Conservation (phyloP, 1,284 basidiomycete species). For the Ceratobasidium sp. region DNA sequence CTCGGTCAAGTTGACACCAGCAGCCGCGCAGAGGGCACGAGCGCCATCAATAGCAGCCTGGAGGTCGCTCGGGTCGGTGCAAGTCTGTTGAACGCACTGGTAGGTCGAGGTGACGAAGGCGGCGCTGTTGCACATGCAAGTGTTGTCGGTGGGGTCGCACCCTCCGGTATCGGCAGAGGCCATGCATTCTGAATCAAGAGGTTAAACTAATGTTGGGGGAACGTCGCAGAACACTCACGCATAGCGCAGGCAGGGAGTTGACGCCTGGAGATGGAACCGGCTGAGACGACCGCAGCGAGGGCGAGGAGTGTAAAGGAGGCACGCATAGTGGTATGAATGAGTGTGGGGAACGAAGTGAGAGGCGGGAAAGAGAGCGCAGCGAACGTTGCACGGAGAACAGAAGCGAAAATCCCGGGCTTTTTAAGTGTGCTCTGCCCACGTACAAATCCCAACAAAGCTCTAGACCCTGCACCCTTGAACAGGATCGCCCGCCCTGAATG, state of each 20-base stretch:
- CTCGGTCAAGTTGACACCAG: conserved; percentile 51
- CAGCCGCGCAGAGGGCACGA: conserved; percentile 60
- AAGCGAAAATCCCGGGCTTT: conserved; percentile 25
- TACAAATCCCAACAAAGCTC: conserved; percentile 15
- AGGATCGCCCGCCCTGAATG: not conserved
- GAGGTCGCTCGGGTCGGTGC: conserved; percentile 61
- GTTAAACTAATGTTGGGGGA: not conserved
- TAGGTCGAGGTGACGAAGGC: conserved; percentile 62
- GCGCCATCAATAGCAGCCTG: conserved; percentile 60
- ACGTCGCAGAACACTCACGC: conserved; percentile 23
- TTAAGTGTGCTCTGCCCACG: conserved; percentile 6
- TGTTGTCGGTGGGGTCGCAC: conserved; percentile 61
- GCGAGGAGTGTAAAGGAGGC: conserved; percentile 61
- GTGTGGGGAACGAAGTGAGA: conserved; percentile 9
- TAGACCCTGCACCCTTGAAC: conserved; percentile 10
- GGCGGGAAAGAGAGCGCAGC: conserved; percentile 12
- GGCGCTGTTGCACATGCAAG: conserved; percentile 64
- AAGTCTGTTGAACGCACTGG: conserved; percentile 60
- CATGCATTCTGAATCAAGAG: conserved; percentile 13
- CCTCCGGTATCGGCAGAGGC: conserved; percentile 53
- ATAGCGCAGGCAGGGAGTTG: conserved; percentile 17
- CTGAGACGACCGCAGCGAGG: conserved; percentile 58
- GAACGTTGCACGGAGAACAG: not conserved
- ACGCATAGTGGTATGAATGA: conserved; percentile 60
- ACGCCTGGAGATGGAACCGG: conserved; percentile 52